Percentiles rank a stretch among this genome's conserved stretches.
Conservation (phyloP, 306 rosid species). For the Alnus glutinosa region DNA sequence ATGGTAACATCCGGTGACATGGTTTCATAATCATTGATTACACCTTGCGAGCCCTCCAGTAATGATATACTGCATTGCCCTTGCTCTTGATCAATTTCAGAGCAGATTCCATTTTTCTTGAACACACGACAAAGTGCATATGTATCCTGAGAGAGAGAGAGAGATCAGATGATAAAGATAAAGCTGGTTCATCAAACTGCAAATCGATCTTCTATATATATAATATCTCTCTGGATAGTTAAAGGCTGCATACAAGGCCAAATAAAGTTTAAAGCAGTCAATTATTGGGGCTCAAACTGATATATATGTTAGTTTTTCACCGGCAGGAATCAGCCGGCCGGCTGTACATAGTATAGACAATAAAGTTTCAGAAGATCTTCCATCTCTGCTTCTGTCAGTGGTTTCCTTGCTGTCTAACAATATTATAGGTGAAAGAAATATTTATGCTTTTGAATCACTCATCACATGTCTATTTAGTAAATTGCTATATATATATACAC, state of each 20-base stretch:
- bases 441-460: too few species aligned
- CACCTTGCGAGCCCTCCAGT: constrained; percentile 56
- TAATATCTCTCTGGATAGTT: constrained; percentile 13
- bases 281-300: constrained; percentile 35
- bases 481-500: too few species aligned
- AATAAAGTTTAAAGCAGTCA: constrained; percentile 32
- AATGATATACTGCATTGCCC: constrained; percentile 63
- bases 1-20: constrained; percentile 78
- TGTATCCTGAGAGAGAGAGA: constrained; percentile 61
- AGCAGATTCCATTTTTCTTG: constrained; percentile 95
- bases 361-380: not conserved
- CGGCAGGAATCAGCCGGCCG: not conserved
- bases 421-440: too few species aligned
- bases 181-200: constrained; percentile 15
- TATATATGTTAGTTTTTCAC: not conserved
- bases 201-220: constrained; percentile 4
- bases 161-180: not conserved
- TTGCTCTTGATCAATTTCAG: constrained; percentile 69
- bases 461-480: too few species aligned
- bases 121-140: constrained; percentile 93
- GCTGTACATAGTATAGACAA: not conserved
- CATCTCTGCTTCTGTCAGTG: too few species aligned
- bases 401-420: too few species aligned
- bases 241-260: constrained; percentile 27
- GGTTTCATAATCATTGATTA: constrained; percentile 64